Conservation (phyloP, 2,329 filamentous ascomycete genomes). For the Diaporthe sp. region DNA sequence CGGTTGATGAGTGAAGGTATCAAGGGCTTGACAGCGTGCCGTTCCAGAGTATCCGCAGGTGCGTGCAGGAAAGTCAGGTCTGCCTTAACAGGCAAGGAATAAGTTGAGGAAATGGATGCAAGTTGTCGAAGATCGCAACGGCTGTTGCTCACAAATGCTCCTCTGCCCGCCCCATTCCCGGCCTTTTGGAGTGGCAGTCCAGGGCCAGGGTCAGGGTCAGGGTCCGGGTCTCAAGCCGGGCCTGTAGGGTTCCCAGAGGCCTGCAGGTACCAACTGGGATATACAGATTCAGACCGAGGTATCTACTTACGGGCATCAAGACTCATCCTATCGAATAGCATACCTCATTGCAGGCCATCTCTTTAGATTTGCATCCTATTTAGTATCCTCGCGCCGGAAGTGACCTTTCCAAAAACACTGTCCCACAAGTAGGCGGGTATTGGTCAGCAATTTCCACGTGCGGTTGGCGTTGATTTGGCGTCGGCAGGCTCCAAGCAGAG, state of each 20-base stretch:
- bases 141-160: background rate
- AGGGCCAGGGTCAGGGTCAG: conserved; percentile 12
- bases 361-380: background rate
- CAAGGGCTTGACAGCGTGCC: background rate
- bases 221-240: background rate
- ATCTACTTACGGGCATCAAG: background rate
- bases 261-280: background rate
- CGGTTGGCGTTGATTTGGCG: background rate
- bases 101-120: background rate
- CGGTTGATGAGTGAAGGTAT: background rate
- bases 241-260: background rate
- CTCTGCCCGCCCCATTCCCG: background rate
- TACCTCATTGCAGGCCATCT: background rate
- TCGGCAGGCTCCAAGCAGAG: background rate
- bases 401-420: background rate
- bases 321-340: background rate
- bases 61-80: background rate
- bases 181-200: background rate
- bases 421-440: background rate
- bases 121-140: background rate
- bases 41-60: background rate
- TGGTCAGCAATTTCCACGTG: conserved; percentile 3
- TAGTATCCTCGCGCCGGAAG: background rate
- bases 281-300: background rate
- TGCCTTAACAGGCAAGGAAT: background rate